Evolutionary conservation across 1,284 basidiomycete species (phyloP).

Genomic region (Ganoderma multipileum): DNA sequence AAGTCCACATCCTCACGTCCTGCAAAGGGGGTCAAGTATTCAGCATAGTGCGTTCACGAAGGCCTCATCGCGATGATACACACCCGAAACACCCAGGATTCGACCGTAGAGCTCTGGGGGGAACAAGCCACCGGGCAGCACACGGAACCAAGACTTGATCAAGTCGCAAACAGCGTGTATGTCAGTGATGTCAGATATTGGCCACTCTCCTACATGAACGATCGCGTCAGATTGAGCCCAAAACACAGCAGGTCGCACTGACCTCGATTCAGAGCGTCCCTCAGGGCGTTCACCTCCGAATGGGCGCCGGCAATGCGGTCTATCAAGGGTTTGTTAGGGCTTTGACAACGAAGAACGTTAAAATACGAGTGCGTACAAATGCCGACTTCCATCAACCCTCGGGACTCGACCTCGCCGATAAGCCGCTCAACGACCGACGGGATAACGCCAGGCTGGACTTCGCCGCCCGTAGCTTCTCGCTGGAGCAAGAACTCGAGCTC

Average conservation of each 20-base stretch:
- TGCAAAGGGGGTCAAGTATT: not conserved
- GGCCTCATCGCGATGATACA: not conserved
- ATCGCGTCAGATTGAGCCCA: not conserved
- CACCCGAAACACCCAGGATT: slow-evolving; percentile 76
- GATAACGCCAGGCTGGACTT: slow-evolving; percentile 60
- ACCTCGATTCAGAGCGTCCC: slow-evolving; percentile 79
- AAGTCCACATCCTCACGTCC: slow-evolving; percentile 44
- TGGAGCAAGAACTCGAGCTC: slow-evolving; percentile 71
- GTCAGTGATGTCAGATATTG: slow-evolving; percentile 65
- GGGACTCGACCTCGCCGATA: slow-evolving; percentile 71
- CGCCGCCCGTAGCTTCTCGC: slow-evolving; percentile 61
- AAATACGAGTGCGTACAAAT: slow-evolving; percentile 64
- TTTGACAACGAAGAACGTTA: not conserved
- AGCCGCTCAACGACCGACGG: slow-evolving; percentile 72
- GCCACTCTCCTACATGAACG: slow-evolving; percentile 56
- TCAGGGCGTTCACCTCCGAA: slow-evolving; percentile 69
- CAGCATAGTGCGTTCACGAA: not conserved
- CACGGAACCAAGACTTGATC: slow-evolving; percentile 84
- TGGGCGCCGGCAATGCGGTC: slow-evolving; percentile 85
- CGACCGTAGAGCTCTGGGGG: slow-evolving; percentile 71
- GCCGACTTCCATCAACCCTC: slow-evolving; percentile 80
- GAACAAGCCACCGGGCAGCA: slow-evolving; percentile 80
- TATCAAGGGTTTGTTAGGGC: slow-evolving; percentile 36
- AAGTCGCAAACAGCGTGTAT: slow-evolving; percentile 83
- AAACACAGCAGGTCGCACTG: slow-evolving; percentile 16